A percentile compares a stretch with the other conserved stretches of the same genome.
phyloP scores from a whole-genome alignment of 1,139 yeast genomes.

The Kodamaea derodonti region DNA sequence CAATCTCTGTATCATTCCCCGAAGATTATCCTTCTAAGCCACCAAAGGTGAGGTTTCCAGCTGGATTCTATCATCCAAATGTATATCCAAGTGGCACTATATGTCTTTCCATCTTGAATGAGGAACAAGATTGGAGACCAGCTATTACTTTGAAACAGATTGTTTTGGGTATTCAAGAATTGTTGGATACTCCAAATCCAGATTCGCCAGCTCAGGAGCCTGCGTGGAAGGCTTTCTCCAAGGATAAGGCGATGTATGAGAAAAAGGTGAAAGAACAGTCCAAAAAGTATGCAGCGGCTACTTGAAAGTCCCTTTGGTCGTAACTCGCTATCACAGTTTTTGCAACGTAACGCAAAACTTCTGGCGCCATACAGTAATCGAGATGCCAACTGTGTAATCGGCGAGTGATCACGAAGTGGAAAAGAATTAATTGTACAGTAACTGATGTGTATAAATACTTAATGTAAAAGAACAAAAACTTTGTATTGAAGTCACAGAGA shows the following conservation, averaged over 20 bases:
- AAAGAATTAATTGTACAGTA: too few species aligned
- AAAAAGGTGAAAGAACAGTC: slow-evolving; percentile 82
- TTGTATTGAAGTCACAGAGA: too few species aligned
- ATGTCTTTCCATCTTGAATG: slow-evolving; percentile 88
- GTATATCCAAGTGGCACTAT: slow-evolving; percentile 96
- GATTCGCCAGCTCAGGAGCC: slow-evolving; percentile 97
- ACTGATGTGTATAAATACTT: too few species aligned
- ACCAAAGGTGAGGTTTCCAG: slow-evolving; percentile 85
- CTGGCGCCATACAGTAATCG: too few species aligned
- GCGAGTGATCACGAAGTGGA: too few species aligned
- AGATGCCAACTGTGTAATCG: too few species aligned
- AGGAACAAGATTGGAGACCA: slow-evolving; percentile 97
- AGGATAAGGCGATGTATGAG: slow-evolving; percentile 65
- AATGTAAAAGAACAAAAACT: too few species aligned
- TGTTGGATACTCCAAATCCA: slow-evolving; percentile 86
- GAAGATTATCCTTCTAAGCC: slow-evolving; percentile 96
- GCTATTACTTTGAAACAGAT: slow-evolving; percentile 91
- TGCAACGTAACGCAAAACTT: too few species aligned
- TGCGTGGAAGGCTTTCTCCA: slow-evolving; percentile 83
- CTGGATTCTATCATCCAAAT: slow-evolving; percentile 91
- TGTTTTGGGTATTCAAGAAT: slow-evolving; percentile 86
- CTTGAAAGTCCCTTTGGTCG: too few species aligned
- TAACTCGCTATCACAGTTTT: too few species aligned
- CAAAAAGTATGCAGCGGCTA: slow-evolving; percentile 51
- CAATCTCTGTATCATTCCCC: slow-evolving; percentile 79